Base-by-base conservation (phyloP, 345 rosid genomes). In the Populus tremula region DNA sequence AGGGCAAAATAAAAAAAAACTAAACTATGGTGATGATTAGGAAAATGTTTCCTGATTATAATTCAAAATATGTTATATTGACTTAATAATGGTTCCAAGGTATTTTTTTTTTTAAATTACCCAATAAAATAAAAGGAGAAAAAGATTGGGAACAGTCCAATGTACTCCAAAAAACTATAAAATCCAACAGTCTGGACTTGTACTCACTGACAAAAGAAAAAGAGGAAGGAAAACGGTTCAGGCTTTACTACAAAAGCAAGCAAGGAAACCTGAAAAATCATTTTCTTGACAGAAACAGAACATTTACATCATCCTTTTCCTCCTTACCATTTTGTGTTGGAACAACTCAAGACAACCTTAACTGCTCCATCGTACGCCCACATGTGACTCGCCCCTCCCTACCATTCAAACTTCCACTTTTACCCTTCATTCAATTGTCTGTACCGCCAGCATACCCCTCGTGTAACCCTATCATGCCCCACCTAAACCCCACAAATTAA, bases 331-430 rank as follows among this genome's bases (percentile, higher is more conserved):
- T 39, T 72, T 66, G 78, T 86, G 87, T 80, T 84, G 89, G 86
- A 76, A 86, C 85, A 82, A 43, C 68, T 49, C 73, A 61, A 25
- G 91, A 85, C 91, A 88, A 83, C 86, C 88, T 88, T 82, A 86
- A 86, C 85, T 80, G 73, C 87, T 61, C 74, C 87, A 64, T 74
- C 82, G 72, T 71, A 20, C 12, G 67, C 61, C 67, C 71, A 72
- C 85, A 66, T 68, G 79, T 75, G 76, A 68, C 39, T 25, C 59
- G 21, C 66, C 27, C 35, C 65, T 17, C 47, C 2, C n/a, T 16
- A 8, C 39, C 70, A 5, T 20, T n/a, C n/a, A 5, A 33, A 1
- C 20, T 53, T 23, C 27, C 21, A 21, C 5, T 47, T 18, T 9
- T 70, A 25, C 39, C 67, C 72, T 3, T 8, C 31, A 23, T 23